phyloP scores from a whole-genome alignment of 148 eudicot species.

The Fallopia convolvulus region DNA sequence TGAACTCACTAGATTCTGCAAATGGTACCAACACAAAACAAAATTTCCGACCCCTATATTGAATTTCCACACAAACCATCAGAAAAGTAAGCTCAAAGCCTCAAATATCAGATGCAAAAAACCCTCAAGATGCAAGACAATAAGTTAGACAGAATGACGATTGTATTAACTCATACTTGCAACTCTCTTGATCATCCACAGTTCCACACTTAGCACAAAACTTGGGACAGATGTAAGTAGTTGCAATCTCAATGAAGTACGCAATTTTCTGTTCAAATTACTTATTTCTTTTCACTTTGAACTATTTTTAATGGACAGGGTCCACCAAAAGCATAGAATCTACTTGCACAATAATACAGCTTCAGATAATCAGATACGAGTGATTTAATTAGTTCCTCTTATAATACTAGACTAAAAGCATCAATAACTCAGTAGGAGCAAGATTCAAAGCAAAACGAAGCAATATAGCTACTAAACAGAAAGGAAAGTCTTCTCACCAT shows the following conservation, averaged over 20 bases:
- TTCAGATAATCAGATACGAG: neutral
- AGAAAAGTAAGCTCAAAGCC: neutral
- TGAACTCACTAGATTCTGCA: neutral
- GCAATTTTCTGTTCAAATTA: neutral
- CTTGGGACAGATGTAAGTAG: neutral
- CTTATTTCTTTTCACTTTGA: neutral
- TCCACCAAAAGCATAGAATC: neutral
- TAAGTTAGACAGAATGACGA: neutral
- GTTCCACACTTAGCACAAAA: neutral
- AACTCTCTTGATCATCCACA: slow-evolving; percentile 1
- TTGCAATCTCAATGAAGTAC: neutral
- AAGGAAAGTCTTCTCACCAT: slow-evolving; percentile 47
- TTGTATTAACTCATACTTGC: neutral
- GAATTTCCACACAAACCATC: neutral
- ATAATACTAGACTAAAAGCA: neutral
- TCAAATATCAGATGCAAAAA: neutral
- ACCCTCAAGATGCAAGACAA: neutral
- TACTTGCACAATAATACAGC: neutral
- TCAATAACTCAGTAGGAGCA: neutral
- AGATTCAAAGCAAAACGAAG: neutral
- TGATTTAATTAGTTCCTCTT: neutral
- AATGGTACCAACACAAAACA: neutral
- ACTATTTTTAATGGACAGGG: neutral
- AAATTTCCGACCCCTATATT: neutral
- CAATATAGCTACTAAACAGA: neutral